Evolutionary conservation across 139 green algal species (phyloP).

Genomic region (Ulvella scutata): DNA sequence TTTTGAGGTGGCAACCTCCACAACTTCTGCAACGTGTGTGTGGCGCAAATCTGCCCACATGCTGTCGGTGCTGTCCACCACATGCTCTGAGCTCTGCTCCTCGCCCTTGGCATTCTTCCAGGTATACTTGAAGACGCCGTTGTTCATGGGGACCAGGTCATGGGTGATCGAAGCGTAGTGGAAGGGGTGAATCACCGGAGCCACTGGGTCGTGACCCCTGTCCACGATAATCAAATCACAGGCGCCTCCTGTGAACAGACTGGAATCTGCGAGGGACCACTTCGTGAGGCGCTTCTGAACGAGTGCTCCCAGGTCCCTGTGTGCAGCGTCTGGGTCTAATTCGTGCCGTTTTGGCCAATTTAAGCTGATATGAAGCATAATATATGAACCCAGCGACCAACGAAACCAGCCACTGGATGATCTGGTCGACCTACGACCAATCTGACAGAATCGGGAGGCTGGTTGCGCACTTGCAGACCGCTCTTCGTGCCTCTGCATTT

Average conservation of each 20-base stretch:
- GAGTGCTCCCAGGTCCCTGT: not conserved
- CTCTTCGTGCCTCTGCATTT: not conserved
- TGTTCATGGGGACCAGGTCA: constrained; percentile 68
- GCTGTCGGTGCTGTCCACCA: constrained; percentile 19
- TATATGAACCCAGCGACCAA: no score
- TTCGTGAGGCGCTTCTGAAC: not conserved
- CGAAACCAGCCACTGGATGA: no score
- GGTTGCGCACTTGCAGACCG: not conserved
- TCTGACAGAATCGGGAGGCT: not conserved
- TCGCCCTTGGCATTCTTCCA: not conserved
- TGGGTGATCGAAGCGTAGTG: constrained; percentile 89
- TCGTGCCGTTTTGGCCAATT: no score
- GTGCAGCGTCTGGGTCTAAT: no score
- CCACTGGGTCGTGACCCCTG: constrained; percentile 56
- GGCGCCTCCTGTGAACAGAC: constrained; percentile 8
- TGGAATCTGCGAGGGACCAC: not conserved
- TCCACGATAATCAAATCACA: constrained; percentile 91
- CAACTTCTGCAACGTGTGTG: constrained; percentile 76
- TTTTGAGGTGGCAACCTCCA: constrained; percentile 6
- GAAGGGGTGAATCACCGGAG: constrained; percentile 95
- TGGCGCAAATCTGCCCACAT: constrained; percentile 74
- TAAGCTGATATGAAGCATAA: no score
- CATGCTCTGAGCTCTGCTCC: not conserved
- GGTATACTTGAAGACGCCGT: constrained; percentile 37
- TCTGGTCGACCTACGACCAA: no score